Evolutionary conservation across 1,284 basidiomycete genomes (phyloP), one percentile per base, ranked within the genome.

Genomic region (Sanguinoderma infundibulare): DNA sequence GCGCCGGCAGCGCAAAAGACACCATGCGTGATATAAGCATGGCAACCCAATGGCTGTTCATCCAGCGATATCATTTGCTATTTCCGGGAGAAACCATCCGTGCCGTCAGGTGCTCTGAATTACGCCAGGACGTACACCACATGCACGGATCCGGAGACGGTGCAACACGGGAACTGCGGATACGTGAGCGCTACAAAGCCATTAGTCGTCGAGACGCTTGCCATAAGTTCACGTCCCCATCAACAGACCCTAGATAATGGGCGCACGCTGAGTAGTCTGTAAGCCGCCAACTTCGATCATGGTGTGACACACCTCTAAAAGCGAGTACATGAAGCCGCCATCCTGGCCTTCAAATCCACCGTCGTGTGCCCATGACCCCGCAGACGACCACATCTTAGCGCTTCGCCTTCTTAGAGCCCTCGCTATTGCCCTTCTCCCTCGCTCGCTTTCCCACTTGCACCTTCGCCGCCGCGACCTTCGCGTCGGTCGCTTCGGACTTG

Each of bases 341-440:
- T 10, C 32, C 10, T 30, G 30, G 15, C 49, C 49, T 35, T 20
- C 22, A 14, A 22, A 51, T 17, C n/a, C 46, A 49, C 28, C 46
- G 28, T 51, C 22, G 12, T 34, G n/a, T 20, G 49, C 32, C 32
- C 5, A 35, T 36, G 49, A 53, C 39, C 24, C 40, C 42, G 9
- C 9, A 44, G 14, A 26, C 26, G 34, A 46, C 40, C 28, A 9
- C 32, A 34, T 15, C 51, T 40, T 57, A 64, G 36, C 62, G 65
- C 49, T 51, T 61, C 14, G 55, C 60, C 49, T 58, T 67, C 59
- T 64, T 64, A 9, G 56, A 55, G 3, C 39, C 46, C 30, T 39
- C 55, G 14, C 51, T 54, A 34, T 50, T 59, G 7, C 54, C 58
- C 42, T 39, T 44, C 22, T 53, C 53, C 46, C 62, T 54, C 30